Percentiles rank a stretch among this genome's conserved stretches.
Evolutionary conservation across 768 basidiomycete genomes (phyloP).

Genomic region (Lactarius tabidus): DNA sequence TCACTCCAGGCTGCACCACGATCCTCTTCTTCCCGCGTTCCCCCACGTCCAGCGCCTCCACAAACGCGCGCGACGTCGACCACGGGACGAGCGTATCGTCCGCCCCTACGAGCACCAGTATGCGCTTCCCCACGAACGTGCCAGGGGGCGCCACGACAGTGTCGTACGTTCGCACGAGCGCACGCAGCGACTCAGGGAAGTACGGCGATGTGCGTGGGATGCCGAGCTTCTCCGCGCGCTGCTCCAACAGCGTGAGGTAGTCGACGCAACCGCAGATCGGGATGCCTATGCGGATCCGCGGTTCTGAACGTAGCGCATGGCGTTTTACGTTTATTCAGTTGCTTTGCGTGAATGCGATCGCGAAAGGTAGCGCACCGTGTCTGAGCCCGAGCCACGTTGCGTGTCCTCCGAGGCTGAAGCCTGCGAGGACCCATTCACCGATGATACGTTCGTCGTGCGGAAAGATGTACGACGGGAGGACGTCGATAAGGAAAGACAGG

Average conservation of each 20-base stretch:
- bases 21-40: constrained; percentile 33
- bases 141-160: constrained; percentile 44
- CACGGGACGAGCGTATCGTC: constrained; percentile 38
- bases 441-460: constrained; percentile 59
- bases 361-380: constrained; percentile 39
- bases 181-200: constrained; percentile 52
- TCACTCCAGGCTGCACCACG: constrained; percentile 32
- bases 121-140: constrained; percentile 65
- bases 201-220: constrained; percentile 48
- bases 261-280: constrained; percentile 65
- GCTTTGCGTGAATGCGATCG: no score
- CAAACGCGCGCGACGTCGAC: constrained; percentile 29
- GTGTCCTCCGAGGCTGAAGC: constrained; percentile 83
- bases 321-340: neutral
- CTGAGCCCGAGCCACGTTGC: constrained; percentile 68
- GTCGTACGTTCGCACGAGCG: constrained; percentile 44
- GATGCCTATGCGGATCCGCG: constrained; percentile 41
- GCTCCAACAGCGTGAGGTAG: constrained; percentile 51
- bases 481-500: constrained; percentile 77
- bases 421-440: constrained; percentile 65
- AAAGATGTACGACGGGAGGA: constrained; percentile 69
- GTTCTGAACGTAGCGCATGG: constrained; percentile 31
- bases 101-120: constrained; percentile 65
- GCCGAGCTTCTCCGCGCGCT: constrained; percentile 47
- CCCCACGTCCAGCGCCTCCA: constrained; percentile 32